Evolutionary conservation across 106 monocot species (phyloP).

Genomic region (Vanilla planifolia): DNA sequence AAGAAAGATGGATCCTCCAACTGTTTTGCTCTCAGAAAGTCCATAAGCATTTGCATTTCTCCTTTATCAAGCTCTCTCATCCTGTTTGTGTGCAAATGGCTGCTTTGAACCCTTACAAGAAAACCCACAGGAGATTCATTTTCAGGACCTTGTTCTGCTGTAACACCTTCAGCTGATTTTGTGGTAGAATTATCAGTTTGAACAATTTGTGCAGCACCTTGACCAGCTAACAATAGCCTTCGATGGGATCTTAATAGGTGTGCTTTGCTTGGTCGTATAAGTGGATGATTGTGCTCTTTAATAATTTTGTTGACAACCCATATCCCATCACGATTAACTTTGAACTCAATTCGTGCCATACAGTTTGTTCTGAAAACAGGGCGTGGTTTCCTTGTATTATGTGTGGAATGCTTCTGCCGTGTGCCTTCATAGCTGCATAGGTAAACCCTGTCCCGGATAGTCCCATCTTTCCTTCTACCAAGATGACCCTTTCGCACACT

Average conservation of each 20-base stretch:
- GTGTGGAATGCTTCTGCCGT: constrained; percentile 45
- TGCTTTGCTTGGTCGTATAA: constrained; percentile 36
- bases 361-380: constrained; percentile 52
- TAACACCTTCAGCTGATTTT: constrained; percentile 10
- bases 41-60: constrained; percentile 50
- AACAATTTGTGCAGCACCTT: constrained; percentile 11
- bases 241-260: constrained; percentile 58
- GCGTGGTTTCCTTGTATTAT: constrained; percentile 49
- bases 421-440: constrained; percentile 60
- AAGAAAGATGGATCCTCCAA: constrained; percentile 50
- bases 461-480: constrained; percentile 57
- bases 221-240: constrained; percentile 21
- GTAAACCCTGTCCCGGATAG: constrained; percentile 41
- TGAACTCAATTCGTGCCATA: constrained; percentile 58
- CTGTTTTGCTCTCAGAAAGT: constrained; percentile 43
- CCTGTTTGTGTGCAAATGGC: constrained; percentile 34
- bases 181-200: constrained; percentile 7
- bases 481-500: constrained; percentile 66
- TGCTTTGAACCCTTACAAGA: constrained; percentile 36
- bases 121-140: constrained; percentile 29
- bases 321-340: constrained; percentile 40
- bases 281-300: constrained; percentile 55
- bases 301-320: constrained; percentile 55
- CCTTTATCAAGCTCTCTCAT: constrained; percentile 51
- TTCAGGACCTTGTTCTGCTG: constrained; percentile 19